Evolutionary conservation across 257 asterid species (phyloP).

Genomic region (Primulina eburnea): DNA sequence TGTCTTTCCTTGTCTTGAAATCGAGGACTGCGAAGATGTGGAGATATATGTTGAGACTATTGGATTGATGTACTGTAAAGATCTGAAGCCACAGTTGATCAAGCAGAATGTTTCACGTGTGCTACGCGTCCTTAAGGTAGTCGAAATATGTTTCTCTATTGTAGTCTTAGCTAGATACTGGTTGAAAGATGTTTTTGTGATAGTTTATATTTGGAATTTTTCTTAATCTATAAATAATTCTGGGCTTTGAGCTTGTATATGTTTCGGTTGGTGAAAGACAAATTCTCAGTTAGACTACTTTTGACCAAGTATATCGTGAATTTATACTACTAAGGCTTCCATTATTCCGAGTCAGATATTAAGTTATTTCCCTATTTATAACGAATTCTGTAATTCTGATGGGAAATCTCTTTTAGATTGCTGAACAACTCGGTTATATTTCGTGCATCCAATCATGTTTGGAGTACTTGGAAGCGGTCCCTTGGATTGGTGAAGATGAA

Average conservation of each 20-base stretch:
- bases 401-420: conserved; percentile 40
- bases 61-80: conserved; percentile 91
- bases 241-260: not conserved
- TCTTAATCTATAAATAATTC: not conserved
- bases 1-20: conserved; percentile 71
- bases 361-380: not conserved
- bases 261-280: not conserved
- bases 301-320: not conserved
- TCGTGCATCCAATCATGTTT: conserved; percentile 69
- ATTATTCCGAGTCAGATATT: not conserved
- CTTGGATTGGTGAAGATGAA: conserved; percentile 98
- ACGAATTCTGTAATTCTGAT: conserved; percentile 11
- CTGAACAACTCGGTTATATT: conserved; percentile 69
- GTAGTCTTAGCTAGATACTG: not conserved
- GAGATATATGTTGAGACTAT: conserved; percentile 89
- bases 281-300: conserved; percentile 1
- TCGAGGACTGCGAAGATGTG: conserved; percentile 88
- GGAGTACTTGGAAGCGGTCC: conserved; percentile 96
- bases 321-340: not conserved
- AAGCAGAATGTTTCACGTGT: conserved; percentile 85
- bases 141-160: not conserved
- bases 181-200: not conserved
- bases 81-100: conserved; percentile 78
- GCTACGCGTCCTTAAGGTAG: conserved; percentile 82
- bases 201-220: conserved; percentile 4